phyloP scores from a whole-genome alignment of 495 filamentous ascomycete species.

The Xylaria grammica region DNA sequence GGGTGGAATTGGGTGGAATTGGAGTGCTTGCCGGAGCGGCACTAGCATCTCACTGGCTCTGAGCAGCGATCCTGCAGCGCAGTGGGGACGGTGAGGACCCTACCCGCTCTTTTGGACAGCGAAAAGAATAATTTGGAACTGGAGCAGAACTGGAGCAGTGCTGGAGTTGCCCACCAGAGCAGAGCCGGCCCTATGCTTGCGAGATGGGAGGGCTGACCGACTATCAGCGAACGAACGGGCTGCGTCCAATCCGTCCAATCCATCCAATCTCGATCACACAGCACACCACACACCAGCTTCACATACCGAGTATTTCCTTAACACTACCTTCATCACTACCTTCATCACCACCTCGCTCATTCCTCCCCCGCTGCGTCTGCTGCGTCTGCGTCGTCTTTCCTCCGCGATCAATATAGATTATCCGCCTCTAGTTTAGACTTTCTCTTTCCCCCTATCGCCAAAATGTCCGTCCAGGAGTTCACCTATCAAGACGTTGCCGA shows the following conservation, averaged over 20 bases:
- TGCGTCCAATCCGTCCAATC: slow-evolving; percentile 3
- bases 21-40: not conserved
- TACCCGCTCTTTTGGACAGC: slow-evolving; percentile 5
- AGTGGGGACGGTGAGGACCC: slow-evolving; percentile 8
- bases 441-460: slow-evolving; percentile 32
- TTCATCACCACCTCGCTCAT: slow-evolving; percentile 2
- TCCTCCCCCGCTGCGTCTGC: not conserved
- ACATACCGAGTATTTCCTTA: not conserved
- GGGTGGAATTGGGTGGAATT: too few species aligned
- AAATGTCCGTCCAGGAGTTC: slow-evolving; percentile 75
- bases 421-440: slow-evolving; percentile 6
- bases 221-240: too few species aligned
- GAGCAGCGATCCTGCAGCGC: slow-evolving; percentile 5
- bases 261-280: slow-evolving; percentile 15
- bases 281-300: slow-evolving; percentile 13
- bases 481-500: slow-evolving; percentile 84
- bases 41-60: slow-evolving; percentile 17
- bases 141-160: not conserved
- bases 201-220: slow-evolving; percentile 3
- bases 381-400: not conserved
- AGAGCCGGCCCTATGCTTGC: not conserved
- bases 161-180: too few species aligned
- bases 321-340: slow-evolving; percentile 14
- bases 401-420: not conserved
- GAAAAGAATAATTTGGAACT: slow-evolving; percentile 19